These are phyloP conservation scores for Peribolospora kevripleyi DNA, from an alignment of 768 basidiomycete genomes.

Conservation along the genomic window DNA sequence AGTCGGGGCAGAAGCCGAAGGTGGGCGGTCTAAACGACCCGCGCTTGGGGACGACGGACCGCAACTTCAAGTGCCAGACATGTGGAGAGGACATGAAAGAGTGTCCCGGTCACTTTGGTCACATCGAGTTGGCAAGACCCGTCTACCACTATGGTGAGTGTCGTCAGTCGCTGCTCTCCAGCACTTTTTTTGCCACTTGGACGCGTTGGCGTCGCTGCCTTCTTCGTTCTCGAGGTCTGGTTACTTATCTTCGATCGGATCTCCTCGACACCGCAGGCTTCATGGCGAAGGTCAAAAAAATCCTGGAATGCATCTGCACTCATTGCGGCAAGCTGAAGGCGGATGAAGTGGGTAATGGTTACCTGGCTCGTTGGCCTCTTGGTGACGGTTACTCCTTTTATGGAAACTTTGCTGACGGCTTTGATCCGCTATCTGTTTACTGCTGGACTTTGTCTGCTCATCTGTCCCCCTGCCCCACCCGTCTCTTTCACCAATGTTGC, in stretches of 20 bases:
- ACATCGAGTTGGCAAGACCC: slow-evolving; percentile 89
- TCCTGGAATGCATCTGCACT: slow-evolving; percentile 93
- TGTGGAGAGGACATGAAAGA: slow-evolving; percentile 99
- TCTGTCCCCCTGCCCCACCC: no score
- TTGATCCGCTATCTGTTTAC: no score
- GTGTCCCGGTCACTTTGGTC: slow-evolving; percentile 97
- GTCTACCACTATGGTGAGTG: slow-evolving; percentile 81
- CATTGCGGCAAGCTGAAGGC: slow-evolving; percentile 96
- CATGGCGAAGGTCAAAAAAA: slow-evolving; percentile 98
- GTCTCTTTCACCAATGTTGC: no score
- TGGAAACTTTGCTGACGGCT: no score
- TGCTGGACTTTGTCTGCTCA: no score
- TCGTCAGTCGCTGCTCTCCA: not conserved
- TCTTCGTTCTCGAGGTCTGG: not conserved
- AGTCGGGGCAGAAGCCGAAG: slow-evolving; percentile 70
- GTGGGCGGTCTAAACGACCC: slow-evolving; percentile 91
- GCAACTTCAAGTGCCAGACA: slow-evolving; percentile 97
- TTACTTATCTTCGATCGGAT: not conserved
- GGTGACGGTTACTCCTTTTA: not conserved
- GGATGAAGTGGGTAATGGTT: slow-evolving; percentile 57
- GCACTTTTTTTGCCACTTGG: not conserved
- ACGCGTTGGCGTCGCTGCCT: not conserved
- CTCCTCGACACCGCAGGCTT: slow-evolving; percentile 35
- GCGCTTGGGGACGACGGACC: slow-evolving; percentile 88
- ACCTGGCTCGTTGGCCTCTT: not conserved